A percentile compares a stretch with the other conserved stretches of the same genome.
Conservation (phyloP, 352 stramenopile species). For the Phytophthora tentaculata region DNA sequence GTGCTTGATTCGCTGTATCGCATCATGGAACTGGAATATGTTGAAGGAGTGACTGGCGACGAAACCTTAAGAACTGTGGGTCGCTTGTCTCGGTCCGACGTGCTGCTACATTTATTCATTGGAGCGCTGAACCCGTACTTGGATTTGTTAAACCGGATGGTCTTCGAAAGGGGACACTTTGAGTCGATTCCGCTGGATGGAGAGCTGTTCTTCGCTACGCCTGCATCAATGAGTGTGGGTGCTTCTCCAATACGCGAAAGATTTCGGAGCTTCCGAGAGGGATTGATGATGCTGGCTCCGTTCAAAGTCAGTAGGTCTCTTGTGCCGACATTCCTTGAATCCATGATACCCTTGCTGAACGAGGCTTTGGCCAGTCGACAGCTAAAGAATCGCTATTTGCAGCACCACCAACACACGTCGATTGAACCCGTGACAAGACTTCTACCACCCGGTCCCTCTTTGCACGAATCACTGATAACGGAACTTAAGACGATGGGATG, state of each 20-base stretch:
- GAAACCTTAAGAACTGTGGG: background rate
- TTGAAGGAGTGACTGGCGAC: conserved; percentile 38
- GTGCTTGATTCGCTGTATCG: conserved; percentile 54
- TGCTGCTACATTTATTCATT: conserved; percentile 57
- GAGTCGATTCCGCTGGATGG: conserved; percentile 47
- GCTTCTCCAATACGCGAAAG: conserved; percentile 26
- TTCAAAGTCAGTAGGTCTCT: conserved; percentile 44
- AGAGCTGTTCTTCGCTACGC: conserved; percentile 62
- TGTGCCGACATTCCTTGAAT: conserved; percentile 55
- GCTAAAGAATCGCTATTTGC: conserved; percentile 66
- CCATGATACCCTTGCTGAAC: conserved; percentile 42
- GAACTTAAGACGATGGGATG: conserved; percentile 26
- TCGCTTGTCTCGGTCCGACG: conserved; percentile 46
- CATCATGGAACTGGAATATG: conserved; percentile 45
- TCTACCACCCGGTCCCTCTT: conserved; percentile 8
- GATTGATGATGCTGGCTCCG: conserved; percentile 45
- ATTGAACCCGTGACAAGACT: conserved; percentile 2
- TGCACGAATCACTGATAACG: conserved; percentile 18
- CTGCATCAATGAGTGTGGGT: conserved; percentile 13
- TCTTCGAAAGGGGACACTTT: conserved; percentile 57
- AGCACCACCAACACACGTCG: conserved; percentile 31
- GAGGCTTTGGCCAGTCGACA: conserved; percentile 68
- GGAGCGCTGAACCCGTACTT: conserved; percentile 57
- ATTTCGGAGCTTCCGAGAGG: conserved; percentile 50
- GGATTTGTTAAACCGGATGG: conserved; percentile 47